Evolutionary conservation across 208 protist species (phyloP).

Genomic region (Phytomonas sp.): DNA sequence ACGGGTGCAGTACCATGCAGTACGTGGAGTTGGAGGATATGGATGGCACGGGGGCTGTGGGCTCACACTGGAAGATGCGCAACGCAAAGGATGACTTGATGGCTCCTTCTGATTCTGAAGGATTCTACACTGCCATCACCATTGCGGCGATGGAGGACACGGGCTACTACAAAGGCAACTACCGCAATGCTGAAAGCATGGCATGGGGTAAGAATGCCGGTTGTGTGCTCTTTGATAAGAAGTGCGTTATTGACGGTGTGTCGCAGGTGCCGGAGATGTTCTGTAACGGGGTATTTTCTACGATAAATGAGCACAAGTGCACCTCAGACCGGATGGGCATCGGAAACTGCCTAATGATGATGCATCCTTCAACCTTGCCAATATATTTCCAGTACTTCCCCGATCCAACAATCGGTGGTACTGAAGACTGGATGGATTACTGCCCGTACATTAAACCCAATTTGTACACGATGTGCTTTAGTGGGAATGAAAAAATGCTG

Average conservation of each 20-base stretch:
- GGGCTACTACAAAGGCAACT: constrained; percentile 74
- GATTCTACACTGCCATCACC: constrained; percentile 67
- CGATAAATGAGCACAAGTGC: constrained; percentile 13
- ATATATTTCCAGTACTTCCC: constrained; percentile 37
- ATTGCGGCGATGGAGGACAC: constrained; percentile 73
- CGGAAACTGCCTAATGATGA: constrained; percentile 18
- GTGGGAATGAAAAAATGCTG: neutral
- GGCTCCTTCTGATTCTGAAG: constrained; percentile 18
- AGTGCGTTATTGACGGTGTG: constrained; percentile 26
- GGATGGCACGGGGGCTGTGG: constrained; percentile 26
- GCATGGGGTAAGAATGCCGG: constrained; percentile 54
- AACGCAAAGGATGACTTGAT: constrained; percentile 84
- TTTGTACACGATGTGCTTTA: constrained; percentile 17
- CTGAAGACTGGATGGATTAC: constrained; percentile 27
- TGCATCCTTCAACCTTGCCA: constrained; percentile 1
- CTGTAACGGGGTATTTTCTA: constrained; percentile 10
- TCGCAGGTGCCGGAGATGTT: constrained; percentile 45
- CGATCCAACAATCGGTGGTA: constrained; percentile 14
- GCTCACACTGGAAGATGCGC: constrained; percentile 85
- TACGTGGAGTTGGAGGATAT: constrained; percentile 74
- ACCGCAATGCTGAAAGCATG: constrained; percentile 52
- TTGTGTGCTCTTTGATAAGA: constrained; percentile 37
- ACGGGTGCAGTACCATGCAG: constrained; percentile 39
- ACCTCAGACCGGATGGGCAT: constrained; percentile 18
- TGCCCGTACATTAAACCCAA: constrained; percentile 23